Percentiles rank a stretch among this genome's conserved stretches.
phyloP scores from a whole-genome alignment of 75 land plant genomes.

The Selaginella tamariscina region DNA sequence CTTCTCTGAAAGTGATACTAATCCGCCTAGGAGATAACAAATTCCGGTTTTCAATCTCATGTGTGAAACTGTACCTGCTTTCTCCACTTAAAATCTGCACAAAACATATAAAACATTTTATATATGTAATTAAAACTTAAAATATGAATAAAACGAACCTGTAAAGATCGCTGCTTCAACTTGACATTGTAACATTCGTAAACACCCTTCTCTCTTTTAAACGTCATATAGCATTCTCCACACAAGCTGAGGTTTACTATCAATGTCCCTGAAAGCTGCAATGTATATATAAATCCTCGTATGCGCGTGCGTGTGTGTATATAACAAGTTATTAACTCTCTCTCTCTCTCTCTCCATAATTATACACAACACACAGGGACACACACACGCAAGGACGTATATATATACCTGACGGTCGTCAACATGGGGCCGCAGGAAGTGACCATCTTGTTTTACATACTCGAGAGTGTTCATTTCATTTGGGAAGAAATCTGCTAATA shows the following conservation, averaged over 20 bases:
- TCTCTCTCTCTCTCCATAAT: too few relatives aligned
- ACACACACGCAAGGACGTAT: background rate
- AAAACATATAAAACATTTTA: background rate
- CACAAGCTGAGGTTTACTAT: conserved; percentile 18
- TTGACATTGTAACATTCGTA: background rate
- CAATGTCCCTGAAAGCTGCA: conserved; percentile 15
- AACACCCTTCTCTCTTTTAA: conserved; percentile 5
- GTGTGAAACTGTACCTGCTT: conserved; percentile 17
- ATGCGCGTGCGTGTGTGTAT: too few relatives aligned
- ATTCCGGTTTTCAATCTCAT: conserved; percentile 13
- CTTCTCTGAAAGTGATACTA: conserved; percentile 15
- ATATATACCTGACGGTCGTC: conserved; percentile 18
- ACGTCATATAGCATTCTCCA: conserved; percentile 22
- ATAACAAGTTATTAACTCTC: too few relatives aligned
- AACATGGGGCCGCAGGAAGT: conserved; percentile 19
- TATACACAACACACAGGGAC: background rate
- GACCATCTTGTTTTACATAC: conserved; percentile 10
- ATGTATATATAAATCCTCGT: too few relatives aligned
- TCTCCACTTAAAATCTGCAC: conserved; percentile 16
- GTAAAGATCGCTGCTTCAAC: conserved; percentile 11
- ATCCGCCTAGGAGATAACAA: conserved; percentile 12
- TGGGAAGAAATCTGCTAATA: conserved; percentile 12
- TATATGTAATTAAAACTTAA: background rate
- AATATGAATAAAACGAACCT: conserved; percentile 6
- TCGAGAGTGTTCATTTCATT: conserved; percentile 15